Conservation (phyloP, 306 rosid genomes). For the Lathyrus oleraceus region DNA sequence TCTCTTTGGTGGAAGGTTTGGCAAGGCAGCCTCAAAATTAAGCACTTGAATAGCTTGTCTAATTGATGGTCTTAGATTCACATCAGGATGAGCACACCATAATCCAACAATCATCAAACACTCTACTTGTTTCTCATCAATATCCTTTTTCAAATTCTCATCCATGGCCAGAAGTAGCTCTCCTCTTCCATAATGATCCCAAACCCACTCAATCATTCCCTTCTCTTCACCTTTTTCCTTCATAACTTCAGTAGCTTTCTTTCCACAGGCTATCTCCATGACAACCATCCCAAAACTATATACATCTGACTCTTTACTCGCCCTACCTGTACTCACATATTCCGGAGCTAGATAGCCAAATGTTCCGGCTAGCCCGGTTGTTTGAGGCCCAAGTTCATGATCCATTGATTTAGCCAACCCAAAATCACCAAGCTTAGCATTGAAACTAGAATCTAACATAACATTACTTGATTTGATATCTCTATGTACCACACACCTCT, state of each 20-base stretch:
- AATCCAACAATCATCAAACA: constrained; percentile 42
- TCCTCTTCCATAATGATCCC: constrained; percentile 40
- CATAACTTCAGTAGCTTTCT: not conserved
- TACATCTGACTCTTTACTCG: too few relatives aligned
- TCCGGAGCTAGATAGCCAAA: constrained; percentile 43
- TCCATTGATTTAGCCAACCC: constrained; percentile 16
- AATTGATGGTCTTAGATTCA: constrained; percentile 38
- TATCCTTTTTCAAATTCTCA: constrained; percentile 16
- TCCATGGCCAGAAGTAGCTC: constrained; percentile 22
- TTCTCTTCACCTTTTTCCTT: not conserved
- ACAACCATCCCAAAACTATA: constrained; percentile 41
- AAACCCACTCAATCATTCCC: constrained; percentile 43
- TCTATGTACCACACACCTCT: too few relatives aligned
- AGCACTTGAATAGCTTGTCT: constrained; percentile 39
- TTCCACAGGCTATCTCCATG: constrained; percentile 31
- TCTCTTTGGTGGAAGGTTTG: constrained; percentile 32
- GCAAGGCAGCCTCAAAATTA: constrained; percentile 29
- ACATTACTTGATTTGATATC: too few relatives aligned
- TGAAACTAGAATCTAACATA: too few relatives aligned
- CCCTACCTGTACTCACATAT: constrained; percentile 37
- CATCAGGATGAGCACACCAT: too few relatives aligned
- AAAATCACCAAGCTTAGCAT: too few relatives aligned
- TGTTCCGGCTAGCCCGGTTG: constrained; percentile 33
- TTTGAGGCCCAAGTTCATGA: constrained; percentile 37
- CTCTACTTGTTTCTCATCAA: constrained; percentile 27